Evolutionary conservation across 2,329 filamentous ascomycete species (phyloP).

Genomic region (Neonectria sp.): DNA sequence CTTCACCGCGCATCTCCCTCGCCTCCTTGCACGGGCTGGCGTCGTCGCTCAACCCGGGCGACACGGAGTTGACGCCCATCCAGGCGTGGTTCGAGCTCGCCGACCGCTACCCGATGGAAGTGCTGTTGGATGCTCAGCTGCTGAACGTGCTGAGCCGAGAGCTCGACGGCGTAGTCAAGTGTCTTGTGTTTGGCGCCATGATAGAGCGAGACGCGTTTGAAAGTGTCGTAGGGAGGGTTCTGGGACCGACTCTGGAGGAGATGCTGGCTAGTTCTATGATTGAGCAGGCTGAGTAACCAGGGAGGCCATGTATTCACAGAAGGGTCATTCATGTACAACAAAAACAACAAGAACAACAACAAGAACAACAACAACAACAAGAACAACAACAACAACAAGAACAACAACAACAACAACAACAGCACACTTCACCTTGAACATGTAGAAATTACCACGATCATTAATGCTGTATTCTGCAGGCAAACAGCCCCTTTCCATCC

Average conservation of each 20-base stretch:
- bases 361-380: neutral
- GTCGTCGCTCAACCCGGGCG: constrained; percentile 58
- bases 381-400: neutral
- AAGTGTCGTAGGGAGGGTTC: constrained; percentile 58
- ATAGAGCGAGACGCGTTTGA: constrained; percentile 65
- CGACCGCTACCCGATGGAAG: constrained; percentile 55
- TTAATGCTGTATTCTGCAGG: constrained; percentile 2
- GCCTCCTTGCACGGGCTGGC: constrained; percentile 62
- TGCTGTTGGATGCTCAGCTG: constrained; percentile 53
- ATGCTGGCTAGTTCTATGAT: constrained; percentile 33
- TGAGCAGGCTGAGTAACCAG: neutral
- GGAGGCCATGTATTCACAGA: too few relatives aligned
- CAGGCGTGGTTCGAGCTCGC: constrained; percentile 71
- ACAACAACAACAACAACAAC: neutral
- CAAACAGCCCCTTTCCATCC: neutral
- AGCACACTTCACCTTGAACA: neutral
- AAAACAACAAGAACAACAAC: too few relatives aligned
- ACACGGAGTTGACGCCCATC: constrained; percentile 64
- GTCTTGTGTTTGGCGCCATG: constrained; percentile 63
- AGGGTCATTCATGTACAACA: too few relatives aligned
- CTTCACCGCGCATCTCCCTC: constrained; percentile 58
- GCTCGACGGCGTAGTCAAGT: constrained; percentile 61
- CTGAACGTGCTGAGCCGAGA: constrained; percentile 58
- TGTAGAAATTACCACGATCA: constrained; percentile 2
- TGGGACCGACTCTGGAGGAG: constrained; percentile 48